Base-by-base conservation (phyloP, 805 yeast genomes). In the Lipomyces anomalus region DNA sequence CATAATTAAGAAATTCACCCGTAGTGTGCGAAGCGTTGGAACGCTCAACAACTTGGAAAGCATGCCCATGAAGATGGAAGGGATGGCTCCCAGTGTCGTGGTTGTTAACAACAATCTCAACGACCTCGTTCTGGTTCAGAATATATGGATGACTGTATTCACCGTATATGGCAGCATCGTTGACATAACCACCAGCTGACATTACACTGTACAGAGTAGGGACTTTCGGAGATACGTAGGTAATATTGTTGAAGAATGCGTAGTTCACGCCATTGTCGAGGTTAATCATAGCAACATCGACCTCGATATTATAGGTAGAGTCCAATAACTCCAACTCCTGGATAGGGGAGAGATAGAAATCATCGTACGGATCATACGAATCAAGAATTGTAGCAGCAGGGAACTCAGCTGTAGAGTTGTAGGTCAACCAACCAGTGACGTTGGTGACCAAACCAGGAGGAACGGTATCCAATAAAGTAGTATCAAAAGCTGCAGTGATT, bases 41-140 rank as follows among this genome's bases (percentile, higher is more conserved):
- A 66, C 96, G 75, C 51, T 76, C 80, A 48, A 87, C 64, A 6
- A 83, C 73, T 69, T 90, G 97, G 84, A 89, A 90, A 40, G 66
- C 77, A 65, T 84, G 92, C 42, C 98, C 98, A 70, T 90, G 98
- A 63, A 90, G 70, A 69, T 90, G 98, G 92, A 90, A 90, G 24
- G 98, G 97, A 70, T 90, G 98, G 58, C 74, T 82, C 63, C 97
- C 97, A 4, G 95, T 78, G 66, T 90, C 98, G 49, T 69, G 68
- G 67, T 88, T 89, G 72, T 90, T 90, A 35, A 90, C 61, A 4
- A 85, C 84, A 56, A 90, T 76, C 62, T 90, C 95, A 28, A 90
- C 75, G 47, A 84, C 70, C 58, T 74, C 84, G 59, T 73, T 74
- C 57, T 79, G 72, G 54, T 78, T 75, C 47, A 90, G 68, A 13